These are phyloP conservation scores for Solanum chacoense DNA, from an alignment of 305 asterid genomes.

Conservation along the genomic window DNA sequence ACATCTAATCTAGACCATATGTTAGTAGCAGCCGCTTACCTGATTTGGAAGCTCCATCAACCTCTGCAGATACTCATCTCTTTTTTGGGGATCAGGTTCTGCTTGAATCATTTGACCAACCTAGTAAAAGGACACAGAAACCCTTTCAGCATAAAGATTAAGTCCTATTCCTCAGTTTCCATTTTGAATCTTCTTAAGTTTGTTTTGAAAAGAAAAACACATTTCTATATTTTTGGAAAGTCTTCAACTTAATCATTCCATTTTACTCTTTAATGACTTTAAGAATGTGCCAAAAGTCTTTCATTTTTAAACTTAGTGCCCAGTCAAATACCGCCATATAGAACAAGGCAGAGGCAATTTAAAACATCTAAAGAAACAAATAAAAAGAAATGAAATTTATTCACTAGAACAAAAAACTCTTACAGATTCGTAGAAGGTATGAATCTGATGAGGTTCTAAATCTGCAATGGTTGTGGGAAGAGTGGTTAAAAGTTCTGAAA, in stretches of 20 bases:
- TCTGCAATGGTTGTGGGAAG: conserved; percentile 87
- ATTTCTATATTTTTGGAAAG: neutral
- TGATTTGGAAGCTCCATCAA: conserved; percentile 95
- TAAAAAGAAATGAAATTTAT: neutral
- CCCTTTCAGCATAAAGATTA: neutral
- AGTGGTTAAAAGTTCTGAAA: conserved; percentile 77
- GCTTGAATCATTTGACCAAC: conserved; percentile 96
- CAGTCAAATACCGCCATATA: neutral
- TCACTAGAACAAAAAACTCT: conserved; percentile 8
- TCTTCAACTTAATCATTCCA: neutral
- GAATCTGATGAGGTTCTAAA: conserved; percentile 97
- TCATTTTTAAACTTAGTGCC: neutral
- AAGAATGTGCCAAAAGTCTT: neutral
- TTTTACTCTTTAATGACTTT: neutral
- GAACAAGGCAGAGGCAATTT: neutral
- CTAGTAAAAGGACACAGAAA: conserved; percentile 19
- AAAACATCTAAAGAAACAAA: neutral
- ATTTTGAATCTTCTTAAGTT: neutral
- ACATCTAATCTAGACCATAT: neutral
- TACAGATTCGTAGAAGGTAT: conserved; percentile 94
- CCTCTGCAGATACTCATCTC: conserved; percentile 83
- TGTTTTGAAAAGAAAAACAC: neutral
- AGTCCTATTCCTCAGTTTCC: neutral
- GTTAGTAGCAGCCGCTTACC: conserved; percentile 22
- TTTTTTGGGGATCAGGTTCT: conserved; percentile 75